Evolutionary conservation across 108 stramenopile species (phyloP).

Genomic region (Fistulifera solaris): DNA sequence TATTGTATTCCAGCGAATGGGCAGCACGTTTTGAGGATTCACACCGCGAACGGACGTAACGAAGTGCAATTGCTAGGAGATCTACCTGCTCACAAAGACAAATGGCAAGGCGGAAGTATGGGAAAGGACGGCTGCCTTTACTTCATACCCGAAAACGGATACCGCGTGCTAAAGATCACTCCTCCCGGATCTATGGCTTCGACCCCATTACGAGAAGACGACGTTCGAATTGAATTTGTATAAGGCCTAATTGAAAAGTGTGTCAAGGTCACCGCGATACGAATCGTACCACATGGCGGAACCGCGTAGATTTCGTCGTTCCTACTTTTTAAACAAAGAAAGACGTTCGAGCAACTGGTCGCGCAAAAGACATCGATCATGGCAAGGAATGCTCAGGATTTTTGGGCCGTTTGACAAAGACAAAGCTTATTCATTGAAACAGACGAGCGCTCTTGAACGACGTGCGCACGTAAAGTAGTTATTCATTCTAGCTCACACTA

Average conservation of each 20-base stretch:
- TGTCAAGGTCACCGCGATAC: too few relatives aligned
- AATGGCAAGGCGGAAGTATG: slow-evolving; percentile 70
- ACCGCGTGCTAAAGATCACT: slow-evolving; percentile 58
- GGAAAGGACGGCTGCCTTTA: slow-evolving; percentile 71
- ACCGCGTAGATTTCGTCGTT: too few relatives aligned
- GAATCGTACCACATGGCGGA: too few relatives aligned
- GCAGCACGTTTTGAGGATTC: slow-evolving; percentile 45
- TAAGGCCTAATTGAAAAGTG: slow-evolving; percentile 6
- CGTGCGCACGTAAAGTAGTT: too few relatives aligned
- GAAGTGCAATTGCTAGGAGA: slow-evolving; percentile 45
- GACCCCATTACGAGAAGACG: slow-evolving; percentile 24
- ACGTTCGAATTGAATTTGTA: slow-evolving; percentile 38
- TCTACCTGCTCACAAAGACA: slow-evolving; percentile 53
- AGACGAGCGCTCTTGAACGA: too few relatives aligned
- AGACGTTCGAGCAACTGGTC: too few relatives aligned
- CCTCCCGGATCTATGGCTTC: slow-evolving; percentile 28
- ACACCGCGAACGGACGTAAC: slow-evolving; percentile 25
- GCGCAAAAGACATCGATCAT: too few relatives aligned
- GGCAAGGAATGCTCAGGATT: too few relatives aligned
- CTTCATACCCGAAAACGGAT: slow-evolving; percentile 69
- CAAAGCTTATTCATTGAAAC: too few relatives aligned
- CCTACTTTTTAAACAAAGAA: too few relatives aligned
- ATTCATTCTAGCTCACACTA: too few relatives aligned
- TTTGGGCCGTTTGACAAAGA: too few relatives aligned
- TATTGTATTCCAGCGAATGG: slow-evolving; percentile 72